These are phyloP conservation scores for Rhododendron ovatum DNA, from an alignment of 148 eudicot species.

Conservation along the genomic window DNA sequence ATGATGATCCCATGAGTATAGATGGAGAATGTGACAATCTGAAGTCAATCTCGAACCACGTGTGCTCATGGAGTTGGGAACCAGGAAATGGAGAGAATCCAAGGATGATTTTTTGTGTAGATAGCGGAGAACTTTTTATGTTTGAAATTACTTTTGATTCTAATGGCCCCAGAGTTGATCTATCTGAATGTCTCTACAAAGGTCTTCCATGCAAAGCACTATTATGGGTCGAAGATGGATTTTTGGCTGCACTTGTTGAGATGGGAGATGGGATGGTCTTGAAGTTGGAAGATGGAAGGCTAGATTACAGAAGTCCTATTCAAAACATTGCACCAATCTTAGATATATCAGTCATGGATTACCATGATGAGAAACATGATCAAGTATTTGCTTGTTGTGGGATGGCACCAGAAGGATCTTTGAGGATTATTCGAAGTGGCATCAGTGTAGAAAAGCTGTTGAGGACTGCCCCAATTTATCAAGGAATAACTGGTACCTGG, in stretches of 20 bases:
- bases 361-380: conserved; percentile 83
- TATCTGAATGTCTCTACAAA: conserved; percentile 75
- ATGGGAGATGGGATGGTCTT: conserved; percentile 96
- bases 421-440: conserved; percentile 85
- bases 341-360: conserved; percentile 87
- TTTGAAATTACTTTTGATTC: conserved; percentile 50
- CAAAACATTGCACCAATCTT: conserved; percentile 92
- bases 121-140: conserved; percentile 73
- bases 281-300: conserved; percentile 62
- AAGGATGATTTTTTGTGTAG: conserved; percentile 69
- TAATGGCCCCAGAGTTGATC: conserved; percentile 49
- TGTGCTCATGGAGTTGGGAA: conserved; percentile 97
- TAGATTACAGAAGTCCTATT: conserved; percentile 54
- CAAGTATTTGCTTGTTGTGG: conserved; percentile 99
- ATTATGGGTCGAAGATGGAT: conserved; percentile 76
- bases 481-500: conserved; percentile 90
- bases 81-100: conserved; percentile 44
- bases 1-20: conserved; percentile 86
- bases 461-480: conserved; percentile 86
- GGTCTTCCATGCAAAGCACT: conserved; percentile 62
- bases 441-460: conserved; percentile 79
- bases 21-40: conserved; percentile 43
- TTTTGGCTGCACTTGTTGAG: conserved; percentile 78
- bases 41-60: conserved; percentile 43
- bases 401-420: conserved; percentile 88